Conservation (phyloP, 2,329 filamentous ascomycete genomes). For the Bipolaris cookei region DNA sequence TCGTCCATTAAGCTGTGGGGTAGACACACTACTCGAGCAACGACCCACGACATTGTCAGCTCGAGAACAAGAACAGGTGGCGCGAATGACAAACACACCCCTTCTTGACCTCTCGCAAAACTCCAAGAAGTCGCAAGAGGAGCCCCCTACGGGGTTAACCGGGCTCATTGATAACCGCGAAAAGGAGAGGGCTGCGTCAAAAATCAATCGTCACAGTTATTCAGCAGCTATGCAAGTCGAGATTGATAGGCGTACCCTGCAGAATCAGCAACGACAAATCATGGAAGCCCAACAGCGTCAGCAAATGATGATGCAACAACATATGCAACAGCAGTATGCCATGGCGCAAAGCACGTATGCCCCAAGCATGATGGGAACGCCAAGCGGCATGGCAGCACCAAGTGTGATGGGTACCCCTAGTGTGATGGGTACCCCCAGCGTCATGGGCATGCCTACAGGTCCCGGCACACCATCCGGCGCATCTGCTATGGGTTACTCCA, state of each 20-base stretch:
- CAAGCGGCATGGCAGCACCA: conserved; percentile 24
- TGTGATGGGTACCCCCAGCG: conserved; percentile 24
- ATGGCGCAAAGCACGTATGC: conserved; percentile 34
- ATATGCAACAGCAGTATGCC: conserved; percentile 35
- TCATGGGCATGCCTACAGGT: conserved; percentile 27
- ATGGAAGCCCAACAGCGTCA: conserved; percentile 35
- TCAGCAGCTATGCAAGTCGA: conserved; percentile 46
- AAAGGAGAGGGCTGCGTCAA: conserved; percentile 65
- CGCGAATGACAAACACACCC: conserved; percentile 77
- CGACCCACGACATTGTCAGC: conserved; percentile 73
- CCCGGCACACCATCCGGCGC: conserved; percentile 24
- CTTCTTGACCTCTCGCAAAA: conserved; percentile 69
- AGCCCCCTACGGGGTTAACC: conserved; percentile 66
- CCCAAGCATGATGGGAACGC: conserved; percentile 34
- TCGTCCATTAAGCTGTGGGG: conserved; percentile 56
- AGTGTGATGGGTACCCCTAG: conserved; percentile 34
- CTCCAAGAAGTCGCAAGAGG: conserved; percentile 47
- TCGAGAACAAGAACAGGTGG: conserved; percentile 87
- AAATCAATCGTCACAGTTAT: conserved; percentile 36
- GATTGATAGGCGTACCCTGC: conserved; percentile 44
- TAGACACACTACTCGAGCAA: conserved; percentile 60
- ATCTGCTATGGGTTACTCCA: conserved; percentile 38
- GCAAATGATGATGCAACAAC: conserved; percentile 35
- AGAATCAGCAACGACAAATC: conserved; percentile 38
- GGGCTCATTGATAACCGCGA: conserved; percentile 82